These are phyloP conservation scores for Hevea brasiliensis DNA, from an alignment of 345 rosid genomes.

Conservation along the genomic window DNA sequence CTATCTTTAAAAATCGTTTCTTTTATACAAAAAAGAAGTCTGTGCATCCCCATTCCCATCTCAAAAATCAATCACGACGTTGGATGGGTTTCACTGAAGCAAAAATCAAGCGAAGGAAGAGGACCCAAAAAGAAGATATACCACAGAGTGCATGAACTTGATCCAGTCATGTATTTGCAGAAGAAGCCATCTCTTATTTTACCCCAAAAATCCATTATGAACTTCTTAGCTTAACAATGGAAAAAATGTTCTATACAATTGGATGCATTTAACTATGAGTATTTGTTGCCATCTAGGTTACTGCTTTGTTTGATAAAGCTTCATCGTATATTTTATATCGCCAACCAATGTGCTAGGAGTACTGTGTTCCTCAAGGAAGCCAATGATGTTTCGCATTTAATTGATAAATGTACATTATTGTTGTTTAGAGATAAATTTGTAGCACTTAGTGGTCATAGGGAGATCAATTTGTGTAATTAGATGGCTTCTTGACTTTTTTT, in stretches of 20 bases:
- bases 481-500: constrained; percentile 19
- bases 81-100: too few species aligned
- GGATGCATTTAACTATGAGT: constrained; percentile 74
- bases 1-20: not conserved
- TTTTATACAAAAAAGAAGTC: too few species aligned
- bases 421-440: constrained; percentile 64
- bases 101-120: constrained; percentile 60
- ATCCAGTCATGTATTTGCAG: too few species aligned
- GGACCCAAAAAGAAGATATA: constrained; percentile 87
- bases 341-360: constrained; percentile 86
- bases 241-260: constrained; percentile 67
- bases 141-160: too few species aligned
- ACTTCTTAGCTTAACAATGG: constrained; percentile 76
- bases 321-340: constrained; percentile 85
- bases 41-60: constrained; percentile 13
- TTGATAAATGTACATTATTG: constrained; percentile 69
- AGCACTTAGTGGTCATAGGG: constrained; percentile 65
- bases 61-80: too few species aligned
- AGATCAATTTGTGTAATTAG: constrained; percentile 25
- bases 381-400: constrained; percentile 60
- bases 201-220: too few species aligned
- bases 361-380: constrained; percentile 89
- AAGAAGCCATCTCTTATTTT: too few species aligned
- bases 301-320: constrained; percentile 80
- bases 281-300: constrained; percentile 66